phyloP scores from a whole-genome alignment of 495 filamentous ascomycete species.

The Penicillium manginii region DNA sequence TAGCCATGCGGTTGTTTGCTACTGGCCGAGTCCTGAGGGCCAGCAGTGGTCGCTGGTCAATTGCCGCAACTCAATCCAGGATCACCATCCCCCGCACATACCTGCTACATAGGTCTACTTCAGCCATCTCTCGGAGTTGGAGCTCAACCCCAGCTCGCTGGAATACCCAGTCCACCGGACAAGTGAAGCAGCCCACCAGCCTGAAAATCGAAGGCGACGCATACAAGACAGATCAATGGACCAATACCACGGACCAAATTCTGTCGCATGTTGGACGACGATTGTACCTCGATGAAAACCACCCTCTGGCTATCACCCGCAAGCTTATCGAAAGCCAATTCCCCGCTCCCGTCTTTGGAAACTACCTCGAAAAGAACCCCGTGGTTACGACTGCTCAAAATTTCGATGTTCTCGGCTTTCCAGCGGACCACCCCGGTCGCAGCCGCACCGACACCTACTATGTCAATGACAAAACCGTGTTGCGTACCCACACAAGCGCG shows the following conservation, averaged over 20 bases:
- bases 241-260: conserved; percentile 78
- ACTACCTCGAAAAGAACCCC: conserved; percentile 77
- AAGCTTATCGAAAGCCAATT: conserved; percentile 91
- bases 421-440: conserved; percentile 85
- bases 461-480: conserved; percentile 78
- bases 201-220: conserved; percentile 61
- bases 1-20: conserved; percentile 48
- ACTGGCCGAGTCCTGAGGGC: conserved; percentile 51
- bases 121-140: conserved; percentile 32
- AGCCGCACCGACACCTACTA: conserved; percentile 94
- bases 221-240: conserved; percentile 79
- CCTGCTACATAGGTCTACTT: conserved; percentile 15
- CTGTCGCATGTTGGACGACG: conserved; percentile 70
- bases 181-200: conserved; percentile 13
- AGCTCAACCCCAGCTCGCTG: conserved; percentile 41
- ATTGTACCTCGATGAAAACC: conserved; percentile 83
- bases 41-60: conserved; percentile 45
- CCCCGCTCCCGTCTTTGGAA: conserved; percentile 68
- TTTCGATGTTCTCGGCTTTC: conserved; percentile 93
- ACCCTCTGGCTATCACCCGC: conserved; percentile 89
- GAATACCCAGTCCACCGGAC: conserved; percentile 18
- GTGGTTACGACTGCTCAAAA: conserved; percentile 87
- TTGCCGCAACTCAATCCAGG: conserved; percentile 30
- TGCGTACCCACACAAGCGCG: conserved; percentile 91
- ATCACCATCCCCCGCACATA: conserved; percentile 34